Conservation (phyloP, 2,329 filamentous ascomycete species). For the Albophoma yamanashiensis region DNA sequence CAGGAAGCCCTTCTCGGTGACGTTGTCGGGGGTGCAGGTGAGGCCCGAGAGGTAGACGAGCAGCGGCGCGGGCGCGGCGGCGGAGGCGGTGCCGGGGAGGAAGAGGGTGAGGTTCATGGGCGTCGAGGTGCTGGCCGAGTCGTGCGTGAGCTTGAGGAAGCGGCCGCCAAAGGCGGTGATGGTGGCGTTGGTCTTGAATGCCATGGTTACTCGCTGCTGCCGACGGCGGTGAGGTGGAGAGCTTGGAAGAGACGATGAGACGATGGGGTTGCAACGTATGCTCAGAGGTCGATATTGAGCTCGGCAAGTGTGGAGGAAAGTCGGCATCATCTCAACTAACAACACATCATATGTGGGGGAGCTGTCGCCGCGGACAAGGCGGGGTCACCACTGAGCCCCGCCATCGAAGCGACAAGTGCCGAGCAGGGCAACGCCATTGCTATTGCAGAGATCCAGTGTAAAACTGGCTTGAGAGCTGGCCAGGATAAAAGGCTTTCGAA, state of each 20-base stretch:
- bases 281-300: not conserved
- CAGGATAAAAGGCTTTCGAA: too few relatives aligned
- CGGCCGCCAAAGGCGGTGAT: slow-evolving; percentile 90
- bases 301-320: not conserved
- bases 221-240: not conserved
- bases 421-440: too few relatives aligned
- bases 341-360: not conserved
- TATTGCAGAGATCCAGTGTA: too few relatives aligned
- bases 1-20: slow-evolving; percentile 79
- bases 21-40: slow-evolving; percentile 88
- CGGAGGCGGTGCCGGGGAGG: slow-evolving; percentile 62
- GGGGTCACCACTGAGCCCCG: too few relatives aligned
- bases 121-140: slow-evolving; percentile 66
- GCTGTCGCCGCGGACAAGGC: not conserved
- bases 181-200: slow-evolving; percentile 79
- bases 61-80: slow-evolving; percentile 54
- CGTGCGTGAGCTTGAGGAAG: slow-evolving; percentile 86
- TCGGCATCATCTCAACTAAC: not conserved
- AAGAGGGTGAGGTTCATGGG: slow-evolving; percentile 92
- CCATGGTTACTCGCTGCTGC: slow-evolving; percentile 40
- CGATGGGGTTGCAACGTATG: not conserved
- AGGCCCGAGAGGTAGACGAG: slow-evolving; percentile 90
- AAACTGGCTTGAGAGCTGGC: too few relatives aligned
- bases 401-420: not conserved
- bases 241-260: not conserved